Percentiles rank a stretch among this genome's conserved stretches.
phyloP scores from a whole-genome alignment of 345 rosid species.

The Heritiera littoralis region DNA sequence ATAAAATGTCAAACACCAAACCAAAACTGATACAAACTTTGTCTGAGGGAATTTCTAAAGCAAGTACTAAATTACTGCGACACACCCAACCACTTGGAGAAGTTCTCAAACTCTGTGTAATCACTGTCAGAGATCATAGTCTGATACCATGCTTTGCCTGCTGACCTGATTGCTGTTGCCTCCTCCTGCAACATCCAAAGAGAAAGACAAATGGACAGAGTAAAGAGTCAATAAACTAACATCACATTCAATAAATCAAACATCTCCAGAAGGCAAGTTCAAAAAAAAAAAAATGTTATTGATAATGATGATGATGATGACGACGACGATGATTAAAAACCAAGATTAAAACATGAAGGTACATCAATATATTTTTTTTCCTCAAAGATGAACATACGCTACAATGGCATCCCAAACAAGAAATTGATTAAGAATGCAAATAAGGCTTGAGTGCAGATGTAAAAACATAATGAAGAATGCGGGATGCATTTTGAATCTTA shows the following conservation, averaged over 20 bases:
- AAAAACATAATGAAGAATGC: neutral
- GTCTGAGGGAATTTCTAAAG: neutral
- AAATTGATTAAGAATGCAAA: neutral
- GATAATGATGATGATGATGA: no score
- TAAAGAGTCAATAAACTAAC: neutral
- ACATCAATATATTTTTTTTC: neutral
- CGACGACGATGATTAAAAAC: no score
- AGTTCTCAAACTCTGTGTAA: constrained; percentile 81
- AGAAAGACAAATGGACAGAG: neutral
- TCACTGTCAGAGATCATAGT: constrained; percentile 95
- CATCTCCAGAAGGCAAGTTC: no score
- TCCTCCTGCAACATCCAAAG: constrained; percentile 61
- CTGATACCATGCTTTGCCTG: constrained; percentile 90
- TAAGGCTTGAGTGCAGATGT: neutral
- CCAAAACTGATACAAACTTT: constrained; percentile 10
- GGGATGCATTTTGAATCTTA: neutral
- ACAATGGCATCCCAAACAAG: neutral
- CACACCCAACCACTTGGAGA: constrained; percentile 80
- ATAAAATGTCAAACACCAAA: neutral
- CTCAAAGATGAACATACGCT: neutral
- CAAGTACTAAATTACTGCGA: constrained; percentile 46
- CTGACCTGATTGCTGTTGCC: constrained; percentile 62
- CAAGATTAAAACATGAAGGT: no score
- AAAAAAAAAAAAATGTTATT: no score
- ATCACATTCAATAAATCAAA: no score